These are phyloP conservation scores for Globisporangium nodosum DNA, from an alignment of 352 stramenopile genomes.

Conservation along the genomic window DNA sequence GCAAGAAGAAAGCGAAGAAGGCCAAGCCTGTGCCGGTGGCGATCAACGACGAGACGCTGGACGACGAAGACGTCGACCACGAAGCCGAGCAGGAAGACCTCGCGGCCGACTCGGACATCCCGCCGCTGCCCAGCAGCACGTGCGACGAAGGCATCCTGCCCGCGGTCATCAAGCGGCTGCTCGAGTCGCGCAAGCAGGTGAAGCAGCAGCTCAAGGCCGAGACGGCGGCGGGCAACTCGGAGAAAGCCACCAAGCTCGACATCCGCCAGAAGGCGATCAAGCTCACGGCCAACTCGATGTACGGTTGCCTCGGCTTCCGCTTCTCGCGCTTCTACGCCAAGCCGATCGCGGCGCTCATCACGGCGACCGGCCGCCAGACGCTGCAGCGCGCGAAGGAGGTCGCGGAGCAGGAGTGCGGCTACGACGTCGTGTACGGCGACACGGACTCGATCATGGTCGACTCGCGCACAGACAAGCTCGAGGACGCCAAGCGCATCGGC, in stretches of 20 bases:
- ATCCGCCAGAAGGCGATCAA: slow-evolving; percentile 99
- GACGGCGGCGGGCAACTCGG: slow-evolving; percentile 81
- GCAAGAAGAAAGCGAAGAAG: slow-evolving; percentile 45
- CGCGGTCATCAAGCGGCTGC: slow-evolving; percentile 95
- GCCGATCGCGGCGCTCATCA: slow-evolving; percentile 98
- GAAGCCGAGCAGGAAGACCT: slow-evolving; percentile 54
- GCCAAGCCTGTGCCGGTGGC: slow-evolving; percentile 38
- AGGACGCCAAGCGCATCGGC: slow-evolving; percentile 92
- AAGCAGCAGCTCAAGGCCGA: slow-evolving; percentile 97
- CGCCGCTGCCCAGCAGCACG: slow-evolving; percentile 69
- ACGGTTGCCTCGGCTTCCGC: slow-evolving; percentile 99
- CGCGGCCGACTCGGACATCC: slow-evolving; percentile 79
- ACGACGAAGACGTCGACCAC: slow-evolving; percentile 77
- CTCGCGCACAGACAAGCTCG: slow-evolving; percentile 89
- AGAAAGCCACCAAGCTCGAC: slow-evolving; percentile 90
- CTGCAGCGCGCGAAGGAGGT: slow-evolving; percentile 98
- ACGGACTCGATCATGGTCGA: slow-evolving; percentile 99
- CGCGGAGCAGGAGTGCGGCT: slow-evolving; percentile 94
- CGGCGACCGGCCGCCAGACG: slow-evolving; percentile 97
- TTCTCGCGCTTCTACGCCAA: slow-evolving; percentile 98
- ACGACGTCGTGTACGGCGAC: slow-evolving; percentile 99
- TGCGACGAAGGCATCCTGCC: slow-evolving; percentile 92
- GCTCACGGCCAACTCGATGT: slow-evolving; percentile 99
- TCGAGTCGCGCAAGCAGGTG: slow-evolving; percentile 96
- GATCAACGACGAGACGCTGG: slow-evolving; percentile 67